phyloP scores from a whole-genome alignment of 352 stramenopile species.

The Globisporangium viniferum region DNA sequence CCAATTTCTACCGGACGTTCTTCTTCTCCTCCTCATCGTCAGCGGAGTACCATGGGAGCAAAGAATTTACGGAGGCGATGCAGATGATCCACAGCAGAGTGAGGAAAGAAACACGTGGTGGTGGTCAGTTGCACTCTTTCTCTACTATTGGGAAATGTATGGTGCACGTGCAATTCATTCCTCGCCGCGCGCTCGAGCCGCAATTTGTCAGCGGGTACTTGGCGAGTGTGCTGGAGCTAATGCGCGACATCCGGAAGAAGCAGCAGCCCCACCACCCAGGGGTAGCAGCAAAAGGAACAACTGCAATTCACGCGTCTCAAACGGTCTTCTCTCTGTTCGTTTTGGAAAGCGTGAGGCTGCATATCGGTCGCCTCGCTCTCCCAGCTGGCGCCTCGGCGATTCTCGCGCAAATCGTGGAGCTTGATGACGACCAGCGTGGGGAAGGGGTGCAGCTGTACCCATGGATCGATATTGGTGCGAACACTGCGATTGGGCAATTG shows the following conservation, averaged over 20 bases:
- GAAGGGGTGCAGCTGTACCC: slow-evolving; percentile 1
- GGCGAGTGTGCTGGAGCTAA: background rate
- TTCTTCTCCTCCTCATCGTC: background rate
- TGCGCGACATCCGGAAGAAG: background rate
- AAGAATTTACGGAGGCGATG: background rate
- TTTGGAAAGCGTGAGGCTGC: background rate
- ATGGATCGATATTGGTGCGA: background rate
- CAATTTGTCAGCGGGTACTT: background rate
- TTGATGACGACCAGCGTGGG: background rate
- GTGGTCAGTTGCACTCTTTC: background rate
- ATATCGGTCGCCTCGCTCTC: slow-evolving; percentile 1
- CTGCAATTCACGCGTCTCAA: background rate
- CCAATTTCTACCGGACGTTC: slow-evolving; percentile 9
- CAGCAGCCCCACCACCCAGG: background rate
- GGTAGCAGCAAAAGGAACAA: background rate
- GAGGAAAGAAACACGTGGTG: background rate
- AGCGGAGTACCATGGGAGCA: background rate
- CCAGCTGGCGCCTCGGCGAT: background rate
- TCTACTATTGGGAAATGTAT: background rate
- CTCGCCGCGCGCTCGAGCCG: slow-evolving; percentile 1
- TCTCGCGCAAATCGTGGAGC: slow-evolving; percentile 4
- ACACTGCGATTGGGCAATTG: slow-evolving; percentile 2
- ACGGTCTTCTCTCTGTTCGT: background rate
- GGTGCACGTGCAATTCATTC: slow-evolving; percentile 6
- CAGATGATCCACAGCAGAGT: background rate